phyloP scores from a whole-genome alignment of 495 filamentous ascomycete species.

The Penicillium crystallinum region DNA sequence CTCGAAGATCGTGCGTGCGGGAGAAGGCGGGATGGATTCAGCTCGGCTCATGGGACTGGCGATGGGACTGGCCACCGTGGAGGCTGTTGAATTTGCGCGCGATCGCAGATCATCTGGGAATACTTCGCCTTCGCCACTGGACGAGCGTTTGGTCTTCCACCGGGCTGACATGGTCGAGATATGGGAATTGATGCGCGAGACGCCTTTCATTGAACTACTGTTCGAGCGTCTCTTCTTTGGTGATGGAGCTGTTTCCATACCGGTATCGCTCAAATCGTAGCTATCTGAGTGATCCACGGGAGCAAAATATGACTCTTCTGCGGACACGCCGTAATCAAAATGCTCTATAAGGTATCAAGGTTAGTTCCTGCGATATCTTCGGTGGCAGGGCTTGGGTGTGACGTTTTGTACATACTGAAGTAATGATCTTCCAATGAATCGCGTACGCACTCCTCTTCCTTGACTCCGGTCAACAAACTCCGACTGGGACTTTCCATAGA shows the following conservation, averaged over 20 bases:
- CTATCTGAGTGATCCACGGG: slow-evolving; percentile 37
- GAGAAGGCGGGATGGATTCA: slow-evolving; percentile 59
- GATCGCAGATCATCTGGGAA: slow-evolving; percentile 36
- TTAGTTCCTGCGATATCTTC: slow-evolving; percentile 10
- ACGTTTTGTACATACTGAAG: slow-evolving; percentile 33
- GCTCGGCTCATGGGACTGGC: slow-evolving; percentile 44
- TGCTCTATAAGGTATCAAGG: slow-evolving; percentile 25
- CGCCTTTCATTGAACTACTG: slow-evolving; percentile 58
- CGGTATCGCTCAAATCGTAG: slow-evolving; percentile 58
- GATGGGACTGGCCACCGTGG: slow-evolving; percentile 60
- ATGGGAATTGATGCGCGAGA: slow-evolving; percentile 62
- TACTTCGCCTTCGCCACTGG: slow-evolving; percentile 43
- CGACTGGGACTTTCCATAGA: slow-evolving; percentile 46
- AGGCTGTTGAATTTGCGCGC: slow-evolving; percentile 55
- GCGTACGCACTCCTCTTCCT: slow-evolving; percentile 44
- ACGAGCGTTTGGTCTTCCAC: slow-evolving; percentile 52
- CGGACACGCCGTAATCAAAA: slow-evolving; percentile 30
- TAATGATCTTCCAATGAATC: slow-evolving; percentile 44
- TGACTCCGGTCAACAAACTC: slow-evolving; percentile 47
- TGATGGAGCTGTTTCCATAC: slow-evolving; percentile 51
- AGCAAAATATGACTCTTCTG: slow-evolving; percentile 31
- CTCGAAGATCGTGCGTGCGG: slow-evolving; percentile 61
- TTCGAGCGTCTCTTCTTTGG: slow-evolving; percentile 61
- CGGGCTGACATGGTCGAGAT: slow-evolving; percentile 69
- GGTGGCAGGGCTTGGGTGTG: too few species aligned